phyloP scores from a whole-genome alignment of 257 asterid genomes.

The Dorcoceras hygrometricum region DNA sequence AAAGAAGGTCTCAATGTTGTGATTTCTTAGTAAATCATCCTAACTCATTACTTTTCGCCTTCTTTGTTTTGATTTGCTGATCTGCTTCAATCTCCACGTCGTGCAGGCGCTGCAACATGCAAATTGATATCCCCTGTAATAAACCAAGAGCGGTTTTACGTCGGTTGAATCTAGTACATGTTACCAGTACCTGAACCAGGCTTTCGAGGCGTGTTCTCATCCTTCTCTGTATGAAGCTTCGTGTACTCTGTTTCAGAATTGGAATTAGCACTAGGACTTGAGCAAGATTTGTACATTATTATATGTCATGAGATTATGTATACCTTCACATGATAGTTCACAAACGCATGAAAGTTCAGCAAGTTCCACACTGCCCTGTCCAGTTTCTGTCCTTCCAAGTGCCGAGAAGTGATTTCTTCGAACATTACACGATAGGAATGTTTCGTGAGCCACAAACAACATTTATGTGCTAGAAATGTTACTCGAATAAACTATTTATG shows the following conservation, averaged over 20 bases:
- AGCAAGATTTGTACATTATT: neutral
- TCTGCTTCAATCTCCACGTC: constrained; percentile 42
- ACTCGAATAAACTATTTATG: neutral
- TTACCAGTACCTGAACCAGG: constrained; percentile 59
- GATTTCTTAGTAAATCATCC: constrained; percentile 20
- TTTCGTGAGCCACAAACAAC: neutral
- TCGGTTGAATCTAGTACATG: constrained; percentile 1
- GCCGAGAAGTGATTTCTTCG: constrained; percentile 65
- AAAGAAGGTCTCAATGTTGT: neutral
- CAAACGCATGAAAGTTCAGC: constrained; percentile 70
- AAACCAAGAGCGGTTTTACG: neutral
- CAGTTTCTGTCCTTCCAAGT: constrained; percentile 69
- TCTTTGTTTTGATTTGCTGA: constrained; percentile 1
- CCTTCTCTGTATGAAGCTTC: constrained; percentile 78
- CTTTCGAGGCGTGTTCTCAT: constrained; percentile 69
- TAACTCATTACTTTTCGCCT: too few relatives aligned
- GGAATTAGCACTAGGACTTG: constrained; percentile 5
- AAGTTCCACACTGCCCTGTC: constrained; percentile 92
- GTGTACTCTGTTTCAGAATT: constrained; percentile 55
- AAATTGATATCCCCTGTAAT: neutral
- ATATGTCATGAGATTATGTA: neutral
- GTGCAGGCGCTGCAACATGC: constrained; percentile 49
- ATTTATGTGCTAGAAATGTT: neutral
- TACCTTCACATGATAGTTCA: constrained; percentile 86
- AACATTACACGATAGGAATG: neutral